phyloP scores from a whole-genome alignment of 352 stramenopile genomes.

The Phytophthora chlamydospora region DNA sequence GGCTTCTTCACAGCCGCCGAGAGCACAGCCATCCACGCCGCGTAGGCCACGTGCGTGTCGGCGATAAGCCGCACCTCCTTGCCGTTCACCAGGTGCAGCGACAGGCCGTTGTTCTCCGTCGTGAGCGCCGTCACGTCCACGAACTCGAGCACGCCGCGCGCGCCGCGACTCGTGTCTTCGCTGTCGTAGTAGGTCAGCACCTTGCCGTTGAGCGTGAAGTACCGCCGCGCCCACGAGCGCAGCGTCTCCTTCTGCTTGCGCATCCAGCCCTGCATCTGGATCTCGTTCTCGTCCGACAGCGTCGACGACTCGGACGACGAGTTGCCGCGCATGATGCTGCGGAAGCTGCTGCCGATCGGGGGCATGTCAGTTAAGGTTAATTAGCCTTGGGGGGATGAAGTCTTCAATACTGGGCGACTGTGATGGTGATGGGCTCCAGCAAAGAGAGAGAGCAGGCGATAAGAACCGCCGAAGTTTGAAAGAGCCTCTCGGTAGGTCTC shows the following conservation, averaged over 20 bases:
- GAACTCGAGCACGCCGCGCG: conserved; percentile 74
- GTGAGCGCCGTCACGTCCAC: conserved; percentile 71
- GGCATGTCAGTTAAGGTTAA: conserved; percentile 36
- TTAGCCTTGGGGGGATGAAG: background rate
- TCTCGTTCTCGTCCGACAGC: conserved; percentile 68
- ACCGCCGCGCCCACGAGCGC: conserved; percentile 68
- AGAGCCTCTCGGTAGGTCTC: too few species aligned
- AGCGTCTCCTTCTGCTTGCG: conserved; percentile 84
- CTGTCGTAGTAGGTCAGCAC: conserved; percentile 83
- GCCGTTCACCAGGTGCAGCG: conserved; percentile 63
- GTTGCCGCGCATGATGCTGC: conserved; percentile 70
- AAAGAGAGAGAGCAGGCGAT: too few species aligned
- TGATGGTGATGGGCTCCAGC: background rate
- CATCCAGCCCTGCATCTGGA: conserved; percentile 88
- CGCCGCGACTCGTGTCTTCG: conserved; percentile 65
- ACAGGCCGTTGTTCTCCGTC: conserved; percentile 79
- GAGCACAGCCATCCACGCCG: conserved; percentile 76
- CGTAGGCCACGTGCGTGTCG: conserved; percentile 81
- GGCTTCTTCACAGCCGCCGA: conserved; percentile 69
- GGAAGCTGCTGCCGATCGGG: conserved; percentile 59
- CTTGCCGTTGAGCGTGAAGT: conserved; percentile 78
- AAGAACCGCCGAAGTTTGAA: too few species aligned
- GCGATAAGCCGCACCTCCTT: conserved; percentile 81
- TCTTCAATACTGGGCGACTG: conserved; percentile 2
- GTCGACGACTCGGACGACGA: conserved; percentile 58